Conservation (phyloP, 2,329 filamentous ascomycete species). For the Aspergillus sp. region DNA sequence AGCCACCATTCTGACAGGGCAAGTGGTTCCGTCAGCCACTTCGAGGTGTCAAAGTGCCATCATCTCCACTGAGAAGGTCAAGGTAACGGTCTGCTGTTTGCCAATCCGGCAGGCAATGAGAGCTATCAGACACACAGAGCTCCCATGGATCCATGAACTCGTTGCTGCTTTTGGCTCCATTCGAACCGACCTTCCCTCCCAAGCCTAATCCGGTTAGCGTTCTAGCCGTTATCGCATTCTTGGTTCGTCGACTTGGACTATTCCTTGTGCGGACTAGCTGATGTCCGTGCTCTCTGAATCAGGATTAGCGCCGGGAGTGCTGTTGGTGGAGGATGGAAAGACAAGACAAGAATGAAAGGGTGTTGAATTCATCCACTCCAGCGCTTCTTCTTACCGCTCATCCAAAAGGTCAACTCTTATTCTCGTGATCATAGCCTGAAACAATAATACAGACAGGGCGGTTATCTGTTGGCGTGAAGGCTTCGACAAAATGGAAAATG, state of each 20-base stretch:
- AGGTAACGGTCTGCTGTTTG: background rate
- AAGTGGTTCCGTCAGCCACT: background rate
- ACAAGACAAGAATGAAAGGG: background rate
- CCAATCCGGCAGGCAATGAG: background rate
- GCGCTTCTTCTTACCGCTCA: background rate
- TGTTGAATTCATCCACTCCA: background rate
- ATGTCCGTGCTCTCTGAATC: background rate
- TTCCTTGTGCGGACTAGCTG: background rate
- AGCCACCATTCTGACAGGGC: background rate
- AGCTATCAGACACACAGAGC: background rate
- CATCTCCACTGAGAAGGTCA: background rate
- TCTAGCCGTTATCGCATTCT: slow-evolving; percentile 1
- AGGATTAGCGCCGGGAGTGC: background rate
- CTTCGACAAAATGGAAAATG: no score
- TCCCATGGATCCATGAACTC: background rate
- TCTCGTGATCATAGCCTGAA: no score
- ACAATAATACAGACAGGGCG: no score
- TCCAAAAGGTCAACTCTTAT: no score
- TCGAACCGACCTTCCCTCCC: background rate
- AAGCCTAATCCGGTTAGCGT: background rate
- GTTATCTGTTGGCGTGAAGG: no score
- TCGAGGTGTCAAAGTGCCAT: background rate
- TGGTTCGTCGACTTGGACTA: background rate
- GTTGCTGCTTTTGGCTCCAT: background rate
- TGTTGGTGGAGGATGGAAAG: background rate